Base-by-base conservation (phyloP, 108 stramenopile species). In the Chaetoceros tenuissimus region DNA sequence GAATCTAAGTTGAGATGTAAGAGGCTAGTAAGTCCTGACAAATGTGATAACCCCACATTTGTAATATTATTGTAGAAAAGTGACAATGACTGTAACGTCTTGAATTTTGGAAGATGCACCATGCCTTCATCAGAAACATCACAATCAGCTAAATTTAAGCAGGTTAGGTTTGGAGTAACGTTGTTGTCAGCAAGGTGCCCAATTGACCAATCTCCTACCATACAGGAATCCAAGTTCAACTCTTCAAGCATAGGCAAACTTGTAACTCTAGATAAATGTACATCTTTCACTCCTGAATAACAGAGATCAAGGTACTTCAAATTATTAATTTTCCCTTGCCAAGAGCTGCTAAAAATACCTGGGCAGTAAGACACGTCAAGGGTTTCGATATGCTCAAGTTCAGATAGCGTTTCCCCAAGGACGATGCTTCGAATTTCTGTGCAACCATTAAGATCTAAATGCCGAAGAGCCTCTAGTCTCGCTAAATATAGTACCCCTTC, bases 31-130 rank as follows among this genome's bases (percentile, higher is more conserved):
- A 92, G 58, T 1, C 69, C 49, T 0, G 81, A 53, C 10, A 92
- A 55, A 59, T 86, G 71, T 40, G 73, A 66, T 23, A 92, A 63
- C 7, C 86, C 86, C 21, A 71, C 28, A 62, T 84, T 82, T 16
- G 81, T 67, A 24, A 92, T 84, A 46, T 85, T 83, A 64, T 84
- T 85, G 62, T 86, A 88, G 57, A 92, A 92, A 49, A 92, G 67
- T 13, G 86, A 88, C 0, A 92, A 74, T 7, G 65, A 66, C 34
- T 62, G 70, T 62, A 92, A 46, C 46, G 79, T 69, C 30, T 71
- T 68, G 46, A 88, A 86, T 46, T 92, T 83, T 16, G 86, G 72
- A 62, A 92, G 62, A 52, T 88, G 80, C 2, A 61, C 56, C 83
- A 87, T 79, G 1, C 81, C 86, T 3, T 68, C 43, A 67, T 92